Evolutionary conservation across 345 rosid genomes (phyloP).

Genomic region (Murraya paniculata): DNA sequence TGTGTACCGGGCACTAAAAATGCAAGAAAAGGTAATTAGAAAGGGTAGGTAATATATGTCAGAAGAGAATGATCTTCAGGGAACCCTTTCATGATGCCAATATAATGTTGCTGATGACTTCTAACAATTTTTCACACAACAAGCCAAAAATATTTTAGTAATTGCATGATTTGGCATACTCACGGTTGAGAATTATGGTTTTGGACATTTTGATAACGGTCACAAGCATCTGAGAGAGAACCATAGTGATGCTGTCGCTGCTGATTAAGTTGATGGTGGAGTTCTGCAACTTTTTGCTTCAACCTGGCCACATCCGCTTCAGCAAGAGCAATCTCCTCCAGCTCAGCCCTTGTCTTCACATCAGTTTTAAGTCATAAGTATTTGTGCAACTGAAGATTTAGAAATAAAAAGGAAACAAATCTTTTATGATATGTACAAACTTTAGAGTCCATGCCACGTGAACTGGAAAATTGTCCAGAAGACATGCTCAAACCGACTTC

Average conservation of each 20-base stretch:
- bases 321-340: conserved; percentile 99
- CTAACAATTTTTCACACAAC: not conserved
- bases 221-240: conserved; percentile 75
- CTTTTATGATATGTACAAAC: conserved; percentile 40
- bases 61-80: not conserved
- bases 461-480: conserved; percentile 76
- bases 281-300: conserved; percentile 98
- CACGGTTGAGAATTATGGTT: conserved; percentile 80
- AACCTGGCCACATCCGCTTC: conserved; percentile 99
- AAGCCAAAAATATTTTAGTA: not conserved
- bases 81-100: not conserved
- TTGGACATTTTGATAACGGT: conserved; percentile 69
- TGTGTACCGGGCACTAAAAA: not conserved
- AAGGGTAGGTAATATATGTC: not conserved
- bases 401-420: conserved; percentile 1
- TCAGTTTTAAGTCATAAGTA: conserved; percentile 33
- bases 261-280: conserved; percentile 97
- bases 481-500: conserved; percentile 99
- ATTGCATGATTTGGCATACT: conserved; percentile 31
- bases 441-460: conserved; percentile 92
- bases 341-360: conserved; percentile 97
- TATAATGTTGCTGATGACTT: conserved; percentile 4
- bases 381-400: conserved; percentile 2
- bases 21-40: not conserved
- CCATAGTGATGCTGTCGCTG: conserved; percentile 85